Percentiles rank a stretch among this genome's conserved stretches.
Evolutionary conservation across 2,329 filamentous ascomycete genomes (phyloP).

Genomic region (Fusarium mangiferae): DNA sequence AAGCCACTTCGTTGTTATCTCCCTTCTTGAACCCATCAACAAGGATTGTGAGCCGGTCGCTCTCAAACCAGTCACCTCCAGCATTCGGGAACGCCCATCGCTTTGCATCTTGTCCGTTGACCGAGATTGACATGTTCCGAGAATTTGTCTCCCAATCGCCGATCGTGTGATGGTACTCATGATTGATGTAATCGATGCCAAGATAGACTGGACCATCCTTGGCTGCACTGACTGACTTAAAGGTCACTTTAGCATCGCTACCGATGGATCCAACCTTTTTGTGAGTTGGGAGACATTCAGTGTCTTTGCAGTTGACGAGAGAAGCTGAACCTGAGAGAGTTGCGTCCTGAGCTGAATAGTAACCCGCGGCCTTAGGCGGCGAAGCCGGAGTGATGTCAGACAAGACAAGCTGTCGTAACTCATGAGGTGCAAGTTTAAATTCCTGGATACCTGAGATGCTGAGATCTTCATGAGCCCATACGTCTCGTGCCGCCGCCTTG

Average conservation of each 20-base stretch:
- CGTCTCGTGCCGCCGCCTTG: conserved; percentile 52
- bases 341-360: conserved; percentile 54
- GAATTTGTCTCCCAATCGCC: conserved; percentile 60
- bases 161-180: conserved; percentile 57
- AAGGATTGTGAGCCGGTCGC: conserved; percentile 56
- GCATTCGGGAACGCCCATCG: conserved; percentile 62
- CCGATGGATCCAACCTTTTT: conserved; percentile 55
- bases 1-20: conserved; percentile 50
- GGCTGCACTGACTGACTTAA: conserved; percentile 47
- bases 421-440: conserved; percentile 51
- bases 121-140: conserved; percentile 59
- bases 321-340: conserved; percentile 50
- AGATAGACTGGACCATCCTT: conserved; percentile 52
- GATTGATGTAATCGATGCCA: conserved; percentile 63
- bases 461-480: conserved; percentile 53
- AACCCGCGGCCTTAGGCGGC: conserved; percentile 42
- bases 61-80: conserved; percentile 62
- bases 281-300: conserved; percentile 55
- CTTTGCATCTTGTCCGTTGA: conserved; percentile 56
- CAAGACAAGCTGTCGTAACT: conserved; percentile 53
- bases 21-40: conserved; percentile 58
- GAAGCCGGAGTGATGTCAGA: conserved; percentile 45
- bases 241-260: conserved; percentile 48
- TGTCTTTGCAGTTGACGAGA: conserved; percentile 48
- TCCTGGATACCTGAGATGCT: conserved; percentile 47